These are phyloP conservation scores for Tetrahymena thermophila DNA, from an alignment of 73 alveolate species.

Conservation along the genomic window DNA sequence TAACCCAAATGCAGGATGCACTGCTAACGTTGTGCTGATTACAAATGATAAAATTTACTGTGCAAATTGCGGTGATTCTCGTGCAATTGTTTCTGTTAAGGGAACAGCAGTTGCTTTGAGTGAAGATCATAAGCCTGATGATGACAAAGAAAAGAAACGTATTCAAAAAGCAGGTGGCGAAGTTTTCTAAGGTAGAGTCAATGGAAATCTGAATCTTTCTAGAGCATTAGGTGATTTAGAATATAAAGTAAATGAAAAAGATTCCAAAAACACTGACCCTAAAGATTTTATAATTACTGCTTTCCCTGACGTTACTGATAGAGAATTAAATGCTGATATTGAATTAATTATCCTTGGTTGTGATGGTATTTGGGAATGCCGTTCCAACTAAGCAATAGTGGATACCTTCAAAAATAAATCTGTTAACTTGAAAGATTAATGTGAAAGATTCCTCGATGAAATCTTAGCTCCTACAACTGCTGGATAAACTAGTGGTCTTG, in stretches of 20 bases:
- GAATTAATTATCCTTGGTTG: not conserved
- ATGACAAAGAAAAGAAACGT: constrained; percentile 74
- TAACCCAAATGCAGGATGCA: constrained; percentile 51
- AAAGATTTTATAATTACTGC: not conserved
- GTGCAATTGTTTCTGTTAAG: constrained; percentile 58
- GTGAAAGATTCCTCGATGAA: not conserved
- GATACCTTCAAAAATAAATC: not conserved
- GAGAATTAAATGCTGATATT: not conserved
- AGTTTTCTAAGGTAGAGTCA: constrained; percentile 78
- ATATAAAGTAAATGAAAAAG: constrained; percentile 49
- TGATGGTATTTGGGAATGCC: constrained; percentile 2
- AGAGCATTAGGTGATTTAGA: constrained; percentile 92
- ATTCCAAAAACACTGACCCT: not conserved
- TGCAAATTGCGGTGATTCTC: constrained; percentile 94
- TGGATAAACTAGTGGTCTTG: not conserved
- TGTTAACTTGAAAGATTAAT: not conserved
- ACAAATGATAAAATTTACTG: constrained; percentile 60
- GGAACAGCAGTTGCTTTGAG: constrained; percentile 64
- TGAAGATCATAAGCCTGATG: constrained; percentile 86
- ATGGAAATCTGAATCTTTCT: constrained; percentile 79
- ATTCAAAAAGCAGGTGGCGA: constrained; percentile 80
- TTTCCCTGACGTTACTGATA: constrained; percentile 1
- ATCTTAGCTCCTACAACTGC: not conserved
- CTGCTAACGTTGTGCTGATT: constrained; percentile 60
- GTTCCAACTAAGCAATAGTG: not conserved